Conservation (phyloP, 768 basidiomycete species). For the Trichaptum fuscoviolaceum region DNA sequence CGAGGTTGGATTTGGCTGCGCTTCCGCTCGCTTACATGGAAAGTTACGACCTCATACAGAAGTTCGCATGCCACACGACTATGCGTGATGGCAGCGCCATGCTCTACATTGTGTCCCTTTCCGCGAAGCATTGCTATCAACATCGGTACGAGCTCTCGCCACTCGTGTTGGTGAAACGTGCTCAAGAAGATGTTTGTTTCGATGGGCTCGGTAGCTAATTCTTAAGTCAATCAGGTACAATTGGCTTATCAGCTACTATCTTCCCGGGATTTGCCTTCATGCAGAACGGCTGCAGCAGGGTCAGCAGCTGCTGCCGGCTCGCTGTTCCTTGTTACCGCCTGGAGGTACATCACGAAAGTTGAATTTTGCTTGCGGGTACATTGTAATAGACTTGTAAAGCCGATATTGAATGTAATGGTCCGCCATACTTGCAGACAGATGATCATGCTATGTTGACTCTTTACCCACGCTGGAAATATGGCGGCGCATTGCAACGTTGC, state of each 20-base stretch:
- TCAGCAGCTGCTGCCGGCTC: neutral
- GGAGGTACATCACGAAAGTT: too few species aligned
- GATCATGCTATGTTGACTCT: too few species aligned
- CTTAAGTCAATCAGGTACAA: neutral
- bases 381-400: too few species aligned
- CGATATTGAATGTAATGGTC: too few species aligned
- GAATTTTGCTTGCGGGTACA: too few species aligned
- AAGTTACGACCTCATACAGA: neutral
- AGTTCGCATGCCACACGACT: neutral
- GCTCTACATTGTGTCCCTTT: neutral
- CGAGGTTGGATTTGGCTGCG: too few species aligned
- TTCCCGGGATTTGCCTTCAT: neutral
- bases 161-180: neutral
- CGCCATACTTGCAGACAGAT: too few species aligned
- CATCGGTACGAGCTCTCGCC: neutral
- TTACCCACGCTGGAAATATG: too few species aligned
- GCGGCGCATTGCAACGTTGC: too few species aligned
- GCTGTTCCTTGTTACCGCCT: neutral
- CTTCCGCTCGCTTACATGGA: neutral
- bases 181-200: neutral
- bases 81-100: neutral
- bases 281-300: neutral
- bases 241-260: neutral
- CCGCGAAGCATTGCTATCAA: neutral
- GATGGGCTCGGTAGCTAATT: neutral